Evolutionary conservation across 208 protist species (phyloP).

Genomic region (Perkinsela sp.): DNA sequence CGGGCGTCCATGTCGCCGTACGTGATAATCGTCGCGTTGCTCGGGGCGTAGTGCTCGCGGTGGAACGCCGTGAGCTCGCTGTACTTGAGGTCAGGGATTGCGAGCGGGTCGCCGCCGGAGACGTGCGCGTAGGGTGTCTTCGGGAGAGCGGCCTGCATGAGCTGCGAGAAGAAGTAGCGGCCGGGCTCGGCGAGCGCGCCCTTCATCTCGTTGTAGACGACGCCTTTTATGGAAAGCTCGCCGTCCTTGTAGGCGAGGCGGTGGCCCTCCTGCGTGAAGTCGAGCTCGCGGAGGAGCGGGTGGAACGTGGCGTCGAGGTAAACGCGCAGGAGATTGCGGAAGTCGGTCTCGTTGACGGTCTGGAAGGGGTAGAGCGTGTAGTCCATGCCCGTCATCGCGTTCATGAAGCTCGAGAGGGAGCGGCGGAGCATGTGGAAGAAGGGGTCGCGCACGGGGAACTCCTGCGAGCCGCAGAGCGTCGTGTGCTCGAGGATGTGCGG

Average conservation of each 20-base stretch:
- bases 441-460: slow-evolving; percentile 72
- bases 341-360: slow-evolving; percentile 65
- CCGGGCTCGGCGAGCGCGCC: slow-evolving; percentile 52
- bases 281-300: slow-evolving; percentile 46
- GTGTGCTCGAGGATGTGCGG: slow-evolving; percentile 89
- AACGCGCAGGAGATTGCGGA: slow-evolving; percentile 61
- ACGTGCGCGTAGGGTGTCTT: slow-evolving; percentile 54
- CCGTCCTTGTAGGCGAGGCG: slow-evolving; percentile 32
- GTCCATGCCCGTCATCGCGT: slow-evolving; percentile 67
- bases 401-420: slow-evolving; percentile 67
- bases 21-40: slow-evolving; percentile 59
- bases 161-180: slow-evolving; percentile 25
- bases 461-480: slow-evolving; percentile 71
- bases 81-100: slow-evolving; percentile 49
- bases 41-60: slow-evolving; percentile 55
- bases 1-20: slow-evolving; percentile 45
- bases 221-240: slow-evolving; percentile 42
- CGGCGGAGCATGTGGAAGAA: slow-evolving; percentile 69
- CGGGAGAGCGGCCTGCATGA: slow-evolving; percentile 44
- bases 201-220: slow-evolving; percentile 79
- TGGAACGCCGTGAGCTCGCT: slow-evolving; percentile 59
- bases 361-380: slow-evolving; percentile 75
- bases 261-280: slow-evolving; percentile 69
- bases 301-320: slow-evolving; percentile 73
- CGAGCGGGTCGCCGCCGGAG: slow-evolving; percentile 57